Evolutionary conservation across 306 rosid genomes (phyloP).

Genomic region (Styphnolobium japonicum): DNA sequence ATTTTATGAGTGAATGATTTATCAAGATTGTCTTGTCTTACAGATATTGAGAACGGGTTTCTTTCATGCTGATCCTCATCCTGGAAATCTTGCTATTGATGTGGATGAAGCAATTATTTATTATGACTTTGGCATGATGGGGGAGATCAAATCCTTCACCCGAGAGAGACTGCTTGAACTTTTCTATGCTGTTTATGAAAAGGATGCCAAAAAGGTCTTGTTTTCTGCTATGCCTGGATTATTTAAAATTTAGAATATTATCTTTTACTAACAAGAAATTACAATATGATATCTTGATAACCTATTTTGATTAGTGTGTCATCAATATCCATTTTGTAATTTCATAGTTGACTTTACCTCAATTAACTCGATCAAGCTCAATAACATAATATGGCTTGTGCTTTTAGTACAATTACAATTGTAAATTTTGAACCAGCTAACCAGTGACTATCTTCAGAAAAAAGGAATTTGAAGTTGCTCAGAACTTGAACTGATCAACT

Average conservation of each 20-base stretch:
- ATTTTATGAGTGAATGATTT: not conserved
- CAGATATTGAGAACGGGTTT: slow-evolving; percentile 93
- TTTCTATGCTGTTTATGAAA: slow-evolving; percentile 80
- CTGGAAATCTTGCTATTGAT: slow-evolving; percentile 90
- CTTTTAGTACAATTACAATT: not conserved
- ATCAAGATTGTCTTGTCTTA: slow-evolving; percentile 13
- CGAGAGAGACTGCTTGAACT: slow-evolving; percentile 86
- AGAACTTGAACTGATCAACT: not conserved
- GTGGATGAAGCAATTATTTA: slow-evolving; percentile 77
- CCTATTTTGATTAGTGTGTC: not conserved
- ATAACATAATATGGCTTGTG: not conserved
- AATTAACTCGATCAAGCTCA: not conserved
- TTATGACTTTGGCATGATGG: slow-evolving; percentile 99
- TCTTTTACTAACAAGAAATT: not conserved
- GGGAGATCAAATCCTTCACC: slow-evolving; percentile 87
- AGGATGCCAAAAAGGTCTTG: slow-evolving; percentile 85
- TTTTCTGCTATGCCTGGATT: slow-evolving; percentile 10
- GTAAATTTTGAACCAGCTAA: not conserved
- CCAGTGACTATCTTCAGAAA: not conserved
- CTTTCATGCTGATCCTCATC: slow-evolving; percentile 98
- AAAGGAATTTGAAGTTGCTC: not conserved
- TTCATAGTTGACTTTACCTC: not conserved
- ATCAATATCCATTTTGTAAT: not conserved
- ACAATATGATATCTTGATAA: slow-evolving; percentile 1
- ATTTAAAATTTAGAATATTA: not conserved